Evolutionary conservation across 345 rosid genomes (phyloP).

Genomic region (Rhodomyrtus tomentosa): DNA sequence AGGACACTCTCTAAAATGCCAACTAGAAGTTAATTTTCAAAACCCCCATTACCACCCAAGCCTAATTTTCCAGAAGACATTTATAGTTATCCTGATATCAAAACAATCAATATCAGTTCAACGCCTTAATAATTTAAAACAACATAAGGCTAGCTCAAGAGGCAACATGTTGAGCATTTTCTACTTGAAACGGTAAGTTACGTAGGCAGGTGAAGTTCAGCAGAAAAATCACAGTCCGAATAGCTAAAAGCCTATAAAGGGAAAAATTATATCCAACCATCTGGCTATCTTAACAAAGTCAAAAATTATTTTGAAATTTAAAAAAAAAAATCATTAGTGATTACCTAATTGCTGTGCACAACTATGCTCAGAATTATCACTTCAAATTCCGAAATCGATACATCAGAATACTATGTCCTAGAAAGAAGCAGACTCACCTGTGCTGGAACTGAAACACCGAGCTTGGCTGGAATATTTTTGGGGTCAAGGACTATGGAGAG

Average conservation of each 20-base stretch:
- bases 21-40: background rate
- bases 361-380: background rate
- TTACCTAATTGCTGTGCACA: background rate
- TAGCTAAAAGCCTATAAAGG: background rate
- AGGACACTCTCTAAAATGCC: background rate
- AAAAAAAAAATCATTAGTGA: background rate
- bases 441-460: conserved; percentile 84
- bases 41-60: background rate
- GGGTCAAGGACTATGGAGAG: conserved; percentile 62
- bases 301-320: background rate
- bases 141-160: background rate
- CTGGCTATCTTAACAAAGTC: background rate
- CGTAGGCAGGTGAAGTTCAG: background rate
- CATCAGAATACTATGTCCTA: background rate
- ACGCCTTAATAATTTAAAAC: background rate
- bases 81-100: background rate
- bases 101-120: background rate
- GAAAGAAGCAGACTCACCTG: conserved; percentile 40
- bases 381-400: background rate
- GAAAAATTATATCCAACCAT: background rate
- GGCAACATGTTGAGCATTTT: background rate
- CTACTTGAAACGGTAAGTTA: background rate
- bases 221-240: background rate
- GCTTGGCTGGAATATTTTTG: conserved; percentile 54
- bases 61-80: background rate